phyloP scores from a whole-genome alignment of 257 asterid species.

The Scutellaria minor region DNA sequence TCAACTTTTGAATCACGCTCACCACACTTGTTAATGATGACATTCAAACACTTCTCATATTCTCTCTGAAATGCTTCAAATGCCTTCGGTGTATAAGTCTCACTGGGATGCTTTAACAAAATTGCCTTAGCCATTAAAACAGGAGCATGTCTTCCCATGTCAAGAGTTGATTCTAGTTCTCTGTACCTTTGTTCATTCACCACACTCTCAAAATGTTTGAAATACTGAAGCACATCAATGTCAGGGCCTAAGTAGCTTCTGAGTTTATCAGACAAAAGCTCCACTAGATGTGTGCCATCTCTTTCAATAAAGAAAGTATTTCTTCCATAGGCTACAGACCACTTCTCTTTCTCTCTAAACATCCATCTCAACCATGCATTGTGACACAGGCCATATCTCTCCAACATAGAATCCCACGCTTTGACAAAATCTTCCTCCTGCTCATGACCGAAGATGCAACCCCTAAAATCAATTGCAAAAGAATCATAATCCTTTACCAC shows the following conservation, averaged over 20 bases:
- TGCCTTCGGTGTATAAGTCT: conserved; percentile 55
- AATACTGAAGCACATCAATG: conserved; percentile 51
- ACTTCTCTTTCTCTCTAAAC: conserved; percentile 66
- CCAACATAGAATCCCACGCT: conserved; percentile 62
- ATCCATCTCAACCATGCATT: conserved; percentile 72
- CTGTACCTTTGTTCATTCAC: conserved; percentile 59
- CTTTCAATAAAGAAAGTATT: conserved; percentile 62
- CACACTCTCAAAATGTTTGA: conserved; percentile 51
- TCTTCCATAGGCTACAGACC: conserved; percentile 65
- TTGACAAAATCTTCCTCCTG: conserved; percentile 58
- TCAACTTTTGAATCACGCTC: conserved; percentile 50
- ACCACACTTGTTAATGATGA: conserved; percentile 51
- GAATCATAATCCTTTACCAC: conserved; percentile 48
- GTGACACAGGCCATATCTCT: conserved; percentile 50
- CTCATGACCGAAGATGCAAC: conserved; percentile 57
- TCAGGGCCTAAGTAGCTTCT: conserved; percentile 50
- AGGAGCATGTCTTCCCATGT: conserved; percentile 56
- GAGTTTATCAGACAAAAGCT: conserved; percentile 52
- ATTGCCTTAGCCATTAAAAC: conserved; percentile 60
- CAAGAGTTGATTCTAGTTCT: conserved; percentile 52
- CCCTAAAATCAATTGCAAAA: conserved; percentile 50
- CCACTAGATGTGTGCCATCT: conserved; percentile 52
- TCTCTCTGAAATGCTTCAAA: conserved; percentile 64
- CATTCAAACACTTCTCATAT: conserved; percentile 62
- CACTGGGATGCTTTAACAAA: conserved; percentile 57